Base-by-base conservation (phyloP, 2,329 filamentous ascomycete species). In the Coniochaeta sp. region DNA sequence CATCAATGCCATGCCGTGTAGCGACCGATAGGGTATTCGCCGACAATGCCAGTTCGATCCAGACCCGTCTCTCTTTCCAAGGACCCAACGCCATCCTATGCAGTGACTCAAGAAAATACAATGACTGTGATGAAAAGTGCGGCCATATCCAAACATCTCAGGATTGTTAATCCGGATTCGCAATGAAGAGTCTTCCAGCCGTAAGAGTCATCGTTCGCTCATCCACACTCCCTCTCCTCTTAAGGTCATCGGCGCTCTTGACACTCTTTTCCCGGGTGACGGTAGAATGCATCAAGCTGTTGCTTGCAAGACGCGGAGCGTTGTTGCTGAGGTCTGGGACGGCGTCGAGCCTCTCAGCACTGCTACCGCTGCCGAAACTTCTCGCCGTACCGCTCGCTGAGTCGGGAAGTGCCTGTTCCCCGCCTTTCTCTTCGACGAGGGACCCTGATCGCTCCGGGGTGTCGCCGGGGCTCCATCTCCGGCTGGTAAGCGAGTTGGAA, bases 141-240 rank as follows among this genome's bases (percentile, higher is more conserved):
- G 14, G 5, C 22, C 12, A 30, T 17, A 24, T 26, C 26, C 47
- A 28, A 12, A 28, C 22, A 30, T 8, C 2, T 16, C 22, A 52
- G n/a, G 9, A 38, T 16, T 22, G 3, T 78, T 75, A 83, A 73
- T 95, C 91, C 19, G 91, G 91, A 73, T 96, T 96, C 67, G 91
- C 91, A 69, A 96, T 92, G 73, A 90, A 95, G 61, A 96, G 81
- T 63, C 90, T 83, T 56, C 86, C 86, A 30, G 84, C 81, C 22
- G 83, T 86, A 71, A 95, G 87, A 1, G 89, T 93, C 74, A 86
- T 88, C 5, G 89, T 89, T 68, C 89, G 81, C 73, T 95, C 91
- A 70, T 95, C 91, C 56, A 96, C 90, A 70, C 90, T 95, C 60
- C 91, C 91, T 68, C 89, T 81, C 66, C 91, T 81, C 67, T 81